Base-by-base conservation (phyloP, 2,329 filamentous ascomycete genomes). In the Pseudocercospora cruenta region DNA sequence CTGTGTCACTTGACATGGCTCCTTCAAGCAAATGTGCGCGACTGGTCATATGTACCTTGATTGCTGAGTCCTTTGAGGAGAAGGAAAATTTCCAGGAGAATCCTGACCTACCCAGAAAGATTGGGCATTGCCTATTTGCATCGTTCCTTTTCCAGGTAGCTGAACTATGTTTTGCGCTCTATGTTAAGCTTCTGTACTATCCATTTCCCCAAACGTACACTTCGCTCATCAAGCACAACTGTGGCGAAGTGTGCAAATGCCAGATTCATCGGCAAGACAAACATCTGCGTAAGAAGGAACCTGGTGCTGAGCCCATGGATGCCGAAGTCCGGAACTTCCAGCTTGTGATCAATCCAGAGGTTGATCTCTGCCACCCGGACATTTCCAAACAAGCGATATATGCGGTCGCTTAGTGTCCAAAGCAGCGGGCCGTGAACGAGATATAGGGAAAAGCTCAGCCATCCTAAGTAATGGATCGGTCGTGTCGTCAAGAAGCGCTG, bases 361-460 rank as follows among this genome's bases (percentile, higher is more conserved):
- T 49, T 43, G 55, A 69, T 63, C 14, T 66, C 63, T 1, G 63
- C 47, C 28, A 63, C 55, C 1, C 60, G 62, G 1, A 66, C 58
- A 5, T 58, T 4, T 77, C 80, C 83, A 77, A 81, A 80, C 36
- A 79, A 80, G 72, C 87, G 81, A 65, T 83, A 81, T 1, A 91
- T 47, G 36, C 81, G 78, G 70, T 86, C 87, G 10, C 86, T 86
- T 19, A 84, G 70, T 1, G 82, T 82, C 70, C 87, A 85, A 72
- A 85, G 81, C 2, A 84, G 81, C 3, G 85, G 84, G 0, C 86
- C 85, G 73, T 89, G 87, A 79, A 88, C 84, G 14, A 89, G 81
- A 74, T 89, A 89, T 26, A 89, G 73, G 58, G 85, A 83, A 72
- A 87, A 89, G 60, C 85, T 88, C 69, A 89, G 84, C 72, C 83